Evolutionary conservation across 768 basidiomycete species (phyloP).

Genomic region (Hydnomerulius pinastri): DNA sequence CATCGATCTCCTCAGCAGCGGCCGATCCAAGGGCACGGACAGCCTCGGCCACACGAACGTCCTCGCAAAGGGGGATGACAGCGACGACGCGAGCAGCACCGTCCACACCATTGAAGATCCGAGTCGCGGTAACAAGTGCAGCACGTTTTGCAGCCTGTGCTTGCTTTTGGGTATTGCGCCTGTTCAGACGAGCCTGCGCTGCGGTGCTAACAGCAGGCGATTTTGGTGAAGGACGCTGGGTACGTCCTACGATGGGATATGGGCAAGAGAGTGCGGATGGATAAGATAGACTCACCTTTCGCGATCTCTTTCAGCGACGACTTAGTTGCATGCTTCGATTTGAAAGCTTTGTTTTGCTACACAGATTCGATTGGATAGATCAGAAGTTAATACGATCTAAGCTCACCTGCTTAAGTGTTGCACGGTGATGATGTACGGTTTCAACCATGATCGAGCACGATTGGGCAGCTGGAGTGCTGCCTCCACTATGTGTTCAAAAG

Average conservation of each 20-base stretch:
- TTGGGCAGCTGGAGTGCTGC: background rate
- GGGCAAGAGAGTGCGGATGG: background rate
- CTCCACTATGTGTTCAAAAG: no score
- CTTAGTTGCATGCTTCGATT: conserved; percentile 89
- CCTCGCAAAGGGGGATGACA: conserved; percentile 79
- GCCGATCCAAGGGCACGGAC: conserved; percentile 60
- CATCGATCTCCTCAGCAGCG: conserved; percentile 47
- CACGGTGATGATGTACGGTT: conserved; percentile 60
- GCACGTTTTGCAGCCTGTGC: conserved; percentile 70
- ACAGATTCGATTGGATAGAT: conserved; percentile 1
- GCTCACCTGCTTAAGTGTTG: conserved; percentile 83
- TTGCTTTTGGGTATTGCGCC: conserved; percentile 87
- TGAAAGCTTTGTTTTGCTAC: conserved; percentile 90
- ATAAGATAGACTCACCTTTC: conserved; percentile 58
- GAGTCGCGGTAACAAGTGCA: conserved; percentile 65
- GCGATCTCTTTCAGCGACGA: conserved; percentile 79
- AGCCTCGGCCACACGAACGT: conserved; percentile 54
- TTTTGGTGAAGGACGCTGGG: conserved; percentile 58
- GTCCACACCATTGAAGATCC: conserved; percentile 78
- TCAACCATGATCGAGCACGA: conserved; percentile 35
- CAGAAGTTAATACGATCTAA: conserved; percentile 1
- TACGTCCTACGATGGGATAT: conserved; percentile 49
- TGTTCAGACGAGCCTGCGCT: conserved; percentile 74
- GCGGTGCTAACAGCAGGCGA: conserved; percentile 46
- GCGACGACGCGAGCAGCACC: conserved; percentile 86